Evolutionary conservation across 306 rosid species (phyloP), one percentile per base, ranked within the genome.

Genomic region (Acacia melanoxylon): DNA sequence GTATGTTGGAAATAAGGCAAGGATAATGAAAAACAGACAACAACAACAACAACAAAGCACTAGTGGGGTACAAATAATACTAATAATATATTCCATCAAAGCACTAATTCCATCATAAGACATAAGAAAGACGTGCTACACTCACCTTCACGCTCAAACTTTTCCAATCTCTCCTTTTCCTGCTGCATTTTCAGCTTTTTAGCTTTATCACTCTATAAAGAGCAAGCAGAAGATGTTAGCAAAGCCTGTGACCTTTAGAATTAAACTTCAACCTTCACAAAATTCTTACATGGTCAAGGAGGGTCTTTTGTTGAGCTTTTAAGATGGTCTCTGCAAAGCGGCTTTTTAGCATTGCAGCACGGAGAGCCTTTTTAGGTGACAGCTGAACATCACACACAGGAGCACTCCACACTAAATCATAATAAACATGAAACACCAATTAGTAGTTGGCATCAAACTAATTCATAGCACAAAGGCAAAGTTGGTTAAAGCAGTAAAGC

Each of bases 271-370:
- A 20, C 29, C 74, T 24, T 49, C 40, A 25, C 31, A 40, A 67
- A 58, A 68, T 70, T 66, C 88, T 83, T 80, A 92, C 97, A 74
- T 85, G 86, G 71, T 86, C 85, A 48, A 85, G 88, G 10, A 92
- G 90, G 37, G 81, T 85, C 81, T 87, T 86, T 59, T 90, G 88
- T 82, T 92, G 89, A 11, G 94, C 97, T 89, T 90, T 92, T 84
- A 90, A 84, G 68, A 90, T 92, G 46, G 92, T 92, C 35, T 87
- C 94, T 11, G 97, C 94, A 86, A 89, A 92, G 82, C 94, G 97
- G 19, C 92, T 87, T 81, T 87, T 92, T 24, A 92, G 76, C 88
- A 84, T 83, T 75, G 94, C 94, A 85, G 94, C 94, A 65, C 97
- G 94, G 15, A 92, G 97, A 51, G 97, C 94, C 85, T 86, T 89